These are phyloP conservation scores for Paraphysoderma sedebokerense DNA, from an alignment of 371 early-diverging fungal genomes.

Conservation along the genomic window DNA sequence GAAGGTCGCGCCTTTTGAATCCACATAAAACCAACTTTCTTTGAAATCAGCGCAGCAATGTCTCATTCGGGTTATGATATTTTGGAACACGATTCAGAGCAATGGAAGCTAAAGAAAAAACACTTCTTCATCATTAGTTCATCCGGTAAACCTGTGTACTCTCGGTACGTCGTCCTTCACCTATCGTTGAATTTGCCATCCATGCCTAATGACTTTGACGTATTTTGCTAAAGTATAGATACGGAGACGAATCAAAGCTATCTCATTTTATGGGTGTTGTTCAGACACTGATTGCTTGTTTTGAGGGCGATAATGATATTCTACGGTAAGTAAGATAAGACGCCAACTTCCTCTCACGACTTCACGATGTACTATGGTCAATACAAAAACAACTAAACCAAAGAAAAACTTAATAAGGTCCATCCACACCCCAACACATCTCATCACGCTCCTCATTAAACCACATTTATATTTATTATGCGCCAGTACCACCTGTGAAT, in stretches of 20 bases:
- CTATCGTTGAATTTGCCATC: too few species aligned
- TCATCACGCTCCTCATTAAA: constrained; percentile 61
- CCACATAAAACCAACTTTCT: too few species aligned
- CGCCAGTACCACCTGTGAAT: constrained; percentile 62
- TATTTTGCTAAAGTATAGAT: too few species aligned
- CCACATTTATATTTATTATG: constrained; percentile 73
- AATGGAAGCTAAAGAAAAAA: neutral
- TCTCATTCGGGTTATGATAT: too few species aligned
- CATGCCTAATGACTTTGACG: too few species aligned
- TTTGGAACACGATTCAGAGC: too few species aligned
- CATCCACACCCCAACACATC: constrained; percentile 55
- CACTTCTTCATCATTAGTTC: neutral
- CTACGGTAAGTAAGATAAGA: constrained; percentile 47
- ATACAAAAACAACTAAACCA: neutral
- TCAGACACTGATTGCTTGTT: constrained; percentile 78
- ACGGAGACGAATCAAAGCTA: constrained; percentile 78
- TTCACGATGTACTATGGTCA: neutral
- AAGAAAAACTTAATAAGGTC: constrained; percentile 18
- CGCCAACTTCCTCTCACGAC: too few species aligned
- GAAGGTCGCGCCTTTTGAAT: too few species aligned
- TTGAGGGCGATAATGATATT: constrained; percentile 61
- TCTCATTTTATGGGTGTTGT: constrained; percentile 78
- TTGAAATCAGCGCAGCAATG: too few species aligned
- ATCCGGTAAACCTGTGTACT: neutral
- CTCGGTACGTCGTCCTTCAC: neutral